Base-by-base conservation (phyloP, 2,329 filamentous ascomycete genomes). In the Onygenales sp. region DNA sequence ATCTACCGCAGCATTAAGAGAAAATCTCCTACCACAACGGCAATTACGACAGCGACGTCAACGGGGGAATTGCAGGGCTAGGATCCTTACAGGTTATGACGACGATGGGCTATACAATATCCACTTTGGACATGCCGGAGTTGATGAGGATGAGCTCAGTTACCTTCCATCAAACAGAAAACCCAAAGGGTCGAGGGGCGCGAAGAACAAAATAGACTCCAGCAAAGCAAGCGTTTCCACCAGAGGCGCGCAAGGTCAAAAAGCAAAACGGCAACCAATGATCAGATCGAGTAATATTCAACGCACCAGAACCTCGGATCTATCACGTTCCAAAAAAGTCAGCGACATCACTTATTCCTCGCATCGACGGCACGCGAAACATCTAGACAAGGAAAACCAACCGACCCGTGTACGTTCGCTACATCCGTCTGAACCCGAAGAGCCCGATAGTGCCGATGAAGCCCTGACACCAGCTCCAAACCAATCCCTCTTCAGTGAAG, bases 121-220 rank as follows among this genome's bases (percentile, higher is more conserved):
- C 14, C 39, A 53, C 13, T 46, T 40, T 13, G 42, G 42, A 11
- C 37, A 48, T 51, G 17, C 50, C 36, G 62, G 59, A 31, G 57
- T 61, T 6, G 68, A 70, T 51, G 67, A 71, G 13, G 69, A 72
- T 53, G 69, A 72, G 54, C 58, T 71, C 43, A 66, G 59, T 44
- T 65, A 64, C 51, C 49, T 62, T 9, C 62, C 62, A 17, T 42
- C 59, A 51, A 39, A 34, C 53, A 60, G 56, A 60, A 59, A 46
- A 51, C 50, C 48, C 57, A 58, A 57, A 32, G 34, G n/a, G 27
- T 14, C 13, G 6, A 6, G 27, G 11, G 48, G 31, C 27, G 33
- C 32, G 6, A 27, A 31, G n/a, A 45, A 40, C 17, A 47, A 42
- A 5, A 39, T 34, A 17, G 10, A 27, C 4, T 42, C 33, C 39